Conservation (phyloP, 768 basidiomycete genomes). For the Termitomyces sp. region DNA sequence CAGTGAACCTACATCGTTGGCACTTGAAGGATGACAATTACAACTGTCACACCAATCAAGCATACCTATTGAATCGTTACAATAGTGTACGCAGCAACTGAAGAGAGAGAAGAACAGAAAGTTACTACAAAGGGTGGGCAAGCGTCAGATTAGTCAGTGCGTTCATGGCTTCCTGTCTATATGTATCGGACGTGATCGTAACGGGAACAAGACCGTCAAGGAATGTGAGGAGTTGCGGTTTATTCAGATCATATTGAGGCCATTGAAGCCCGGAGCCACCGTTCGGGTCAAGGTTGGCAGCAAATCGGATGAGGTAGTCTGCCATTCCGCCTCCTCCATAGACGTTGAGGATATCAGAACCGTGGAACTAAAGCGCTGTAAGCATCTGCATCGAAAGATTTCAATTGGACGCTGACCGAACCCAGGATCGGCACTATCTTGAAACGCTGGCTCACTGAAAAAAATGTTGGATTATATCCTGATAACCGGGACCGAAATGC, state of each 20-base stretch:
- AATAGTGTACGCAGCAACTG: too few relatives aligned
- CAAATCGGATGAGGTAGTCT: slow-evolving; percentile 42
- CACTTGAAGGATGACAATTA: too few relatives aligned
- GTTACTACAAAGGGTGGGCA: slow-evolving; percentile 23
- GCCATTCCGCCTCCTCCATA: slow-evolving; percentile 37
- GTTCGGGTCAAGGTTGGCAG: slow-evolving; percentile 38
- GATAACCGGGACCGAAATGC: slow-evolving; percentile 12
- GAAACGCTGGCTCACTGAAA: slow-evolving; percentile 37
- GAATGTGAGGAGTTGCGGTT: slow-evolving; percentile 34
- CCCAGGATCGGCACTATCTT: slow-evolving; percentile 39
- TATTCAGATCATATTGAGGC: slow-evolving; percentile 34
- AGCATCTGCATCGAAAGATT: neutral
- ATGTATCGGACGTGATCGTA: slow-evolving; percentile 36
- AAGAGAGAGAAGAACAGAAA: too few relatives aligned
- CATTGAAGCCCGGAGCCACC: slow-evolving; percentile 28
- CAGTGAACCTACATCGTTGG: too few relatives aligned
- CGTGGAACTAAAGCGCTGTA: slow-evolving; percentile 25
- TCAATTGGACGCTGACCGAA: slow-evolving; percentile 24
- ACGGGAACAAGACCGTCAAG: slow-evolving; percentile 27
- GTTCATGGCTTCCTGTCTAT: slow-evolving; percentile 30
- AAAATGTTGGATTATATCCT: neutral
- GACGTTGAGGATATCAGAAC: slow-evolving; percentile 34
- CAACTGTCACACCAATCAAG: too few relatives aligned
- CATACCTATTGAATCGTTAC: too few relatives aligned
- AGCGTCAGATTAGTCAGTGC: slow-evolving; percentile 27